A percentile compares a stretch with the other conserved stretches of the same genome.
Evolutionary conservation across 257 asterid genomes (phyloP).

Genomic region (Mitragyna speciosa): DNA sequence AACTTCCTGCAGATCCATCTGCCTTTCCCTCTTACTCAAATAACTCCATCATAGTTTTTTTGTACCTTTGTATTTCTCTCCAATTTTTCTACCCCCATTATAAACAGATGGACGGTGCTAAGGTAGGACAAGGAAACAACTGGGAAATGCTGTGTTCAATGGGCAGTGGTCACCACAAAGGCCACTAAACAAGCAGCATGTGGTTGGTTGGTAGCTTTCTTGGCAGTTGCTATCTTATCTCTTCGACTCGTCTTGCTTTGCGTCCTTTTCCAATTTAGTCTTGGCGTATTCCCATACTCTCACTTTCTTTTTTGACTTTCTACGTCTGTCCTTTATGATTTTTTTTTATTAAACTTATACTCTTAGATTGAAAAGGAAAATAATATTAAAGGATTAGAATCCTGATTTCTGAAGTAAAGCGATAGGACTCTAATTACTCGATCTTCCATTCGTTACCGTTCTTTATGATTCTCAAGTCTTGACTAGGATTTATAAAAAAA

Average conservation of each 20-base stretch:
- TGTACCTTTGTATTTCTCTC: background rate
- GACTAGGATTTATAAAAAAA: too few relatives aligned
- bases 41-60: background rate
- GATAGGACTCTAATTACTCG: too few relatives aligned
- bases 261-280: background rate
- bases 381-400: too few relatives aligned
- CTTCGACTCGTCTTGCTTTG: background rate
- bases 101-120: background rate
- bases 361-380: too few relatives aligned
- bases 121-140: background rate
- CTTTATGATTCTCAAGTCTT: too few relatives aligned
- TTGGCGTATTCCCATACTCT: too few relatives aligned
- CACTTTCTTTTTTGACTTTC: too few relatives aligned
- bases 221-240: background rate
- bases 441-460: too few relatives aligned
- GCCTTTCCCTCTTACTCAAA: background rate
- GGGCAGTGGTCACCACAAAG: background rate
- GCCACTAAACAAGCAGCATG: background rate
- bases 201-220: background rate
- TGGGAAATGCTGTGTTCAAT: too few relatives aligned
- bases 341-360: too few relatives aligned
- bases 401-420: too few relatives aligned
- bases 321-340: background rate
- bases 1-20: constrained; percentile 13
- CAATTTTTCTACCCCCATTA: background rate